These are phyloP conservation scores for Backusella tuberculispora DNA, from an alignment of 192 early-diverging fungal genomes.

Conservation along the genomic window DNA sequence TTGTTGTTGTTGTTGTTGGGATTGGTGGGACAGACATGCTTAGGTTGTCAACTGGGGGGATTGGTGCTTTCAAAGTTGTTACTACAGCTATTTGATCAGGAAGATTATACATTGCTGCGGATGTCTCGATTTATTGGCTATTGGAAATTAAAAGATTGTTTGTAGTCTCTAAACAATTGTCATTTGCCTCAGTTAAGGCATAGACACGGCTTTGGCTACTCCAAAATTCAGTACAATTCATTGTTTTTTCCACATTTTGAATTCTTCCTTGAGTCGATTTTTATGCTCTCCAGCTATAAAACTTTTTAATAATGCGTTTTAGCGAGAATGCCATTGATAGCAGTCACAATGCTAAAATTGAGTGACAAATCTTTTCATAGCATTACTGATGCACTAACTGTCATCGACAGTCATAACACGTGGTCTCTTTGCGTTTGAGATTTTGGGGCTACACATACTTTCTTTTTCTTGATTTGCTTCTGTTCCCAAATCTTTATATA, in stretches of 20 bases:
- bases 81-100: background rate
- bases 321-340: conserved; percentile 7
- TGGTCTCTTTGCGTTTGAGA: conserved; percentile 7
- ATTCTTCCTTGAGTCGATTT: background rate
- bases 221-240: conserved; percentile 13
- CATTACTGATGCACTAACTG: conserved; percentile 1
- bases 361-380: background rate
- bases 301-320: background rate
- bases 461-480: conserved; percentile 5
- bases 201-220: background rate
- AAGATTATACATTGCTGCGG: background rate
- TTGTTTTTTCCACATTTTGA: conserved; percentile 1
- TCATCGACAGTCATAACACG: background rate
- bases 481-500: conserved; percentile 22
- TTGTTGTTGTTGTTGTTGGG: background rate
- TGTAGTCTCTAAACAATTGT: background rate
- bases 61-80: conserved; percentile 1
- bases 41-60: background rate
- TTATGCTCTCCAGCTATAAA: background rate
- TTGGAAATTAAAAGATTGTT: conserved; percentile 16
- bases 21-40: background rate
- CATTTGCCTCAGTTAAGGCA: background rate
- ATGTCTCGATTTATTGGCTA: conserved; percentile 5
- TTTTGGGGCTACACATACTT: conserved; percentile 2
- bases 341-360: background rate